A percentile compares a stretch with the other conserved stretches of the same genome.
Evolutionary conservation across 2,329 filamentous ascomycete species (phyloP).

Genomic region (Colletotrichum coccodes): DNA sequence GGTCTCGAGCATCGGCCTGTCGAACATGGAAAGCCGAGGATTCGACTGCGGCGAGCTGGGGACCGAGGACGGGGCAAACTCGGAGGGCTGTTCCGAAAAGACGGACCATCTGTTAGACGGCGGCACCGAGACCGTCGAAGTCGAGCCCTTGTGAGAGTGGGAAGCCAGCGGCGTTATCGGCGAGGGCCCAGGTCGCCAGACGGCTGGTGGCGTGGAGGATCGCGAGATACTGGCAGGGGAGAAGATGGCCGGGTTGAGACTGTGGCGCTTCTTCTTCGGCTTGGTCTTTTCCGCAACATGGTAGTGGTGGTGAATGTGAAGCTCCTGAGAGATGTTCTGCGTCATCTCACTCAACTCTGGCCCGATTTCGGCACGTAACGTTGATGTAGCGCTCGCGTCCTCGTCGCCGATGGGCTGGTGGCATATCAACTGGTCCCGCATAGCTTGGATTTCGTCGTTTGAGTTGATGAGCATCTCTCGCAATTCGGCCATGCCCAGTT

Average conservation of each 20-base stretch:
- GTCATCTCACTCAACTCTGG: conserved; percentile 41
- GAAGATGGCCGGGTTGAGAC: conserved; percentile 70
- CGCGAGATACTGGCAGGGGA: conserved; percentile 59
- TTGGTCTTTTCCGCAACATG: conserved; percentile 75
- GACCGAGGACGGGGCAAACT: conserved; percentile 76
- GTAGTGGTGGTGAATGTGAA: conserved; percentile 96
- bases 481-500: conserved; percentile 90
- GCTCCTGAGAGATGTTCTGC: conserved; percentile 70
- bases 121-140: conserved; percentile 55
- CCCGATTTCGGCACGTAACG: conserved; percentile 78
- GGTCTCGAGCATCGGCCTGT: conserved; percentile 72
- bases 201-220: conserved; percentile 53
- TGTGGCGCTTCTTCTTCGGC: conserved; percentile 76
- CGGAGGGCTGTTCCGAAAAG: conserved; percentile 69
- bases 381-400: conserved; percentile 55
- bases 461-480: conserved; percentile 90
- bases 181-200: conserved; percentile 49
- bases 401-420: conserved; percentile 76
- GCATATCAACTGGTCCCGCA: conserved; percentile 82
- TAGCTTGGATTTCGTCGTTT: conserved; percentile 90
- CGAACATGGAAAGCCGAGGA: conserved; percentile 81
- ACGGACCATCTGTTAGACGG: conserved; percentile 70
- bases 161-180: conserved; percentile 53
- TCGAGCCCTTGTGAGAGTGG: conserved; percentile 59
- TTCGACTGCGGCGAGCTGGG: conserved; percentile 85